These are phyloP conservation scores for Neurospora sp. DNA, from an alignment of 2,329 filamentous ascomycete genomes.

Conservation along the genomic window DNA sequence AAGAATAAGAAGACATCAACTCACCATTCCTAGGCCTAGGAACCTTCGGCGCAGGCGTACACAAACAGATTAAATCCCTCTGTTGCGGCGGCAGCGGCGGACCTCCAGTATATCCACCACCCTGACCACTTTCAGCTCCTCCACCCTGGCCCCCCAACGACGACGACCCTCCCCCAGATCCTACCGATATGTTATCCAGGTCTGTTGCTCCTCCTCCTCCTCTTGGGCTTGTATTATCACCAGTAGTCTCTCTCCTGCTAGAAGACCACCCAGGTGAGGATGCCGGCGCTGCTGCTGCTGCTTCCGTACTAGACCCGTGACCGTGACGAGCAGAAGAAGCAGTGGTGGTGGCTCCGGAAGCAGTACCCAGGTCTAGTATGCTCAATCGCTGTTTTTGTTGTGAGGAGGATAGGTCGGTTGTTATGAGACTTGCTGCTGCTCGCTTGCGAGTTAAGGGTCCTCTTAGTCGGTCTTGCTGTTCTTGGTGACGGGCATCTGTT, in stretches of 20 bases:
- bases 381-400: conserved; percentile 15
- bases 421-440: conserved; percentile 35
- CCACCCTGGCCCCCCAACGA: not conserved
- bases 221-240: too few relatives aligned
- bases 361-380: conserved; percentile 19
- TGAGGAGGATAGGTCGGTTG: conserved; percentile 19
- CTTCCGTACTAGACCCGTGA: too few relatives aligned
- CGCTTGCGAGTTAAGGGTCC: conserved; percentile 29
- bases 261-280: too few relatives aligned
- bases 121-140: not conserved
- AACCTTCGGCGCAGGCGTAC: conserved; percentile 46
- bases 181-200: not conserved
- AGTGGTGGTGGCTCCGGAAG: too few relatives aligned
- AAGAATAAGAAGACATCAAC: conserved; percentile 19
- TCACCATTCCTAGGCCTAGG: conserved; percentile 50
- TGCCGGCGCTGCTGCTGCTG: too few relatives aligned
- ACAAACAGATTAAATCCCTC: conserved; percentile 42
- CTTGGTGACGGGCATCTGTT: not conserved
- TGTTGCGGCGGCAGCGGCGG: not conserved
- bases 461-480: not conserved
- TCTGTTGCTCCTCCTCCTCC: not conserved
- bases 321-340: too few relatives aligned
- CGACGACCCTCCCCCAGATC: not conserved
- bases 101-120: not conserved
- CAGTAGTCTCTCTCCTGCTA: too few relatives aligned